A percentile compares a stretch with the other conserved stretches of the same genome.
These are phyloP conservation scores for Raphanus sativus DNA, from an alignment of 345 rosid species.

Conservation along the genomic window DNA sequence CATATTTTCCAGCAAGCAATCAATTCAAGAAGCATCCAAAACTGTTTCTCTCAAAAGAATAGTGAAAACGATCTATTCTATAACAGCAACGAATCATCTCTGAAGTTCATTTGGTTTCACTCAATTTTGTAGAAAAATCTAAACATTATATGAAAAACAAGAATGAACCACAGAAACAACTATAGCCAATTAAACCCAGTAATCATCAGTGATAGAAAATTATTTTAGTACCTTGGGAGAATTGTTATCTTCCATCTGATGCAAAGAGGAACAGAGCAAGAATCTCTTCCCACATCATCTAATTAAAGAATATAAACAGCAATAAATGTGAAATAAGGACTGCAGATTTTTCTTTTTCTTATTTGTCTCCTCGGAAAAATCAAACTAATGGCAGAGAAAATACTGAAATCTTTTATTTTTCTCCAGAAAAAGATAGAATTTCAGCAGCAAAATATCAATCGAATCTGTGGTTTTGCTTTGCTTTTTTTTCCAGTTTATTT, in stretches of 20 bases:
- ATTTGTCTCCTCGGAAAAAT: constrained; percentile 4
- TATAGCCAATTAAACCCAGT: background rate
- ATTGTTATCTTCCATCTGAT: constrained; percentile 50
- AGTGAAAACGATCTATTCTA: background rate
- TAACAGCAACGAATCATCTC: background rate
- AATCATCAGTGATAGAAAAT: background rate
- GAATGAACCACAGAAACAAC: constrained; percentile 1
- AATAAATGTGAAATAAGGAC: background rate
- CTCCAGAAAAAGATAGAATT: background rate
- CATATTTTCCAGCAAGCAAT: background rate
- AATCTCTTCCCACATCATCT: constrained; percentile 37
- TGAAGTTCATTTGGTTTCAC: background rate
- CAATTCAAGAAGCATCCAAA: background rate
- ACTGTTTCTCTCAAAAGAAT: background rate
- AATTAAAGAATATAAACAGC: background rate
- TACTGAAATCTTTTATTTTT: background rate
- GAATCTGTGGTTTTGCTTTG: constrained; percentile 30
- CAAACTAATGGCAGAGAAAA: constrained; percentile 35
- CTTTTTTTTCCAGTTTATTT: background rate
- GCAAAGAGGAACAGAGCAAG: constrained; percentile 19
- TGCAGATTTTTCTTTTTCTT: constrained; percentile 3
- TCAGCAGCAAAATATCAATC: constrained; percentile 13
- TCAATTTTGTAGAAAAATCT: background rate
- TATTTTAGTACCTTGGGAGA: constrained; percentile 39
- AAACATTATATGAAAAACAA: background rate